Percentiles rank a stretch among this genome's conserved stretches.
Evolutionary conservation across 2,329 filamentous ascomycete species (phyloP).

Genomic region (Harringtonia lauricola): DNA sequence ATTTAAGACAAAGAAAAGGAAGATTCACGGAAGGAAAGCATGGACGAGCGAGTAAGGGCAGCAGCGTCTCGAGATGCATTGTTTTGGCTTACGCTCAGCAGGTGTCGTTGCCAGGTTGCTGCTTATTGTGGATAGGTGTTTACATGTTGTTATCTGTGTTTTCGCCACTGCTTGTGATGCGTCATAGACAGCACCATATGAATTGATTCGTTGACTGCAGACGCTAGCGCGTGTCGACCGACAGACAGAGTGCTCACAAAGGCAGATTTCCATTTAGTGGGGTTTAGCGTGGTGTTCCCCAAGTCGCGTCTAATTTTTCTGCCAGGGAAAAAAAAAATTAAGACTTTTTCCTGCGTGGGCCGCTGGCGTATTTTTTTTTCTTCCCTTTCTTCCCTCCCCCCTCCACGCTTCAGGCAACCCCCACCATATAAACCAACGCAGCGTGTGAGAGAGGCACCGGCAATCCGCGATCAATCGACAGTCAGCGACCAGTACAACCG

Average conservation of each 20-base stretch:
- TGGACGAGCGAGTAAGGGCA: background rate
- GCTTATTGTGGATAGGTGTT: background rate
- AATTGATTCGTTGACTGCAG: no score
- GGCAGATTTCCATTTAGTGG: background rate
- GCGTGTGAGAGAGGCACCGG: constrained; percentile 1
- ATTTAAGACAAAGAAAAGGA: background rate
- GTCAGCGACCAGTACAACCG: background rate
- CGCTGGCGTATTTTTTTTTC: constrained; percentile 1
- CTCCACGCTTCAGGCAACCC: background rate
- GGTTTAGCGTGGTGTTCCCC: background rate
- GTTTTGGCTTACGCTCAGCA: background rate
- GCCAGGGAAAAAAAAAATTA: background rate
- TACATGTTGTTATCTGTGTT: background rate
- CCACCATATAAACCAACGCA: background rate
- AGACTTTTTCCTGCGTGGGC: background rate
- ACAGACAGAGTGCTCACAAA: background rate
- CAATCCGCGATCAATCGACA: background rate
- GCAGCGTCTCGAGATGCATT: background rate
- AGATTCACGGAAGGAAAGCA: background rate
- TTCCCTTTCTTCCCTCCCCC: background rate
- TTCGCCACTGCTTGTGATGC: no score
- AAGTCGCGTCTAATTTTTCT: constrained; percentile 2
- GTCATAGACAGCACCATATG: no score
- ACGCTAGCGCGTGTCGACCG: constrained; percentile 1
- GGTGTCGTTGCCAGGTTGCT: no score